Evolutionary conservation across 2,329 filamentous ascomycete species (phyloP), one percentile per base, ranked within the genome.

Genomic region (Fusarium decemcellulare): DNA sequence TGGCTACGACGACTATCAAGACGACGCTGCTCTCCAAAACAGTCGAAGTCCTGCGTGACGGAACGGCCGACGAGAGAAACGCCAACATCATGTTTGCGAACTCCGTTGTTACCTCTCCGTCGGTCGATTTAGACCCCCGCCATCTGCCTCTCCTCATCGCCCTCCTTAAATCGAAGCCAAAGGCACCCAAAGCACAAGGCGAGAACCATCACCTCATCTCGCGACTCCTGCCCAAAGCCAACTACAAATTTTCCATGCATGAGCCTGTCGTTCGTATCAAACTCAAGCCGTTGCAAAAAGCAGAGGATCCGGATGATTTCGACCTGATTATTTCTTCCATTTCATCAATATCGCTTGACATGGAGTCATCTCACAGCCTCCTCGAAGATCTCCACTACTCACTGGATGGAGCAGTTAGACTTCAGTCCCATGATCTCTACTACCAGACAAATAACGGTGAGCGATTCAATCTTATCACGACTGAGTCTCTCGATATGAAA

Each of bases 41-140:
- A 0, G 91, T 99, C 11, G 92, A 95, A 76, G 88, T 95, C 57
- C 88, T 91, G 2, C 87, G 91, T 61, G 88, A 92, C 36, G 91
- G 92, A 16, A 91, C 89, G 39, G 85, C 88, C 11, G 92, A 92
- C 70, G 94, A 98, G 80, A 90, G 93, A 67, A 99, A 99, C 75
- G 93, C 94, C 51, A 99, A 99, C 77, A 96, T 99, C 40, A 85
- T 99, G 15, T 98, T 98, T 77, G 95, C 95, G 42, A 99, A 99
- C 79, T 90, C 97, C 7, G 95, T 99, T 48, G 90, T 98, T 64
- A 99, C 96, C 0, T 99, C 96, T 6, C 96, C 96, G 1, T 98
- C 96, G 0, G 85, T 98, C 53, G 96, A 99, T 78, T 85, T 99
- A 36, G 93, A 97, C 77, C 95, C 96, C 4, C 93, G 93, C 69